Percentiles rank a stretch among this genome's conserved stretches.
Evolutionary conservation across 2,329 filamentous ascomycete genomes (phyloP).

Genomic region (Aschersonia sp.): DNA sequence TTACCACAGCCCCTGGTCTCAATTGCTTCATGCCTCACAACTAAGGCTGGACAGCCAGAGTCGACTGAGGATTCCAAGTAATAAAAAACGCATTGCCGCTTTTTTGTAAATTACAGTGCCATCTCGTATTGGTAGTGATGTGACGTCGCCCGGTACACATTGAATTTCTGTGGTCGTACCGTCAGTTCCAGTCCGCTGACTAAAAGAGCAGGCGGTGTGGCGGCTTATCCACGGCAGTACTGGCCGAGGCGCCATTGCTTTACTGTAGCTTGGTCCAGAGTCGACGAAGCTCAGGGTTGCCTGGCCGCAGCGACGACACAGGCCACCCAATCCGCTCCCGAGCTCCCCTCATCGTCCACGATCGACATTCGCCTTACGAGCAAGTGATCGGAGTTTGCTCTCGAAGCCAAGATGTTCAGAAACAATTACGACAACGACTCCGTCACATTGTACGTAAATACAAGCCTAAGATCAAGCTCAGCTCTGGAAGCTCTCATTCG

Average conservation of each 20-base stretch:
- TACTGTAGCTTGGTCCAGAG: constrained; percentile 3
- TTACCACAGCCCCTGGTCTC: neutral
- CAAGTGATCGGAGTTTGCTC: neutral
- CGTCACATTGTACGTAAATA: constrained; percentile 75
- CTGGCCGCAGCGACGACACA: constrained; percentile 3
- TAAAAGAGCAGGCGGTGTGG: constrained; percentile 8
- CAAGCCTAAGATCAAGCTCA: too few species aligned
- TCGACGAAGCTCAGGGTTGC: constrained; percentile 11
- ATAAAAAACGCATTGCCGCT: constrained; percentile 11
- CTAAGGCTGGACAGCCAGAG: constrained; percentile 17
- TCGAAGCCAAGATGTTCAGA: constrained; percentile 65
- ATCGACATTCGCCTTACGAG: constrained; percentile 2
- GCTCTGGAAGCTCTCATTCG: too few species aligned
- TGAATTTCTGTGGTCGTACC: too few species aligned
- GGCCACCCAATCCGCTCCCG: constrained; percentile 6
- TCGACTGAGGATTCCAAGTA: constrained; percentile 25
- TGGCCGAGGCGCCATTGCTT: neutral
- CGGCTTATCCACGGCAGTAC: constrained; percentile 3
- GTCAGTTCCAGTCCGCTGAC: neutral
- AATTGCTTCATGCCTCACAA: constrained; percentile 7
- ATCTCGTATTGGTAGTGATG: too few species aligned
- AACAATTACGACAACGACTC: constrained; percentile 99
- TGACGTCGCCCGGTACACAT: too few species aligned
- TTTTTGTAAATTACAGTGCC: neutral
- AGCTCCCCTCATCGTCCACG: constrained; percentile 2